Conservation (phyloP, 345 rosid genomes). For the Eucalyptus sp. region DNA sequence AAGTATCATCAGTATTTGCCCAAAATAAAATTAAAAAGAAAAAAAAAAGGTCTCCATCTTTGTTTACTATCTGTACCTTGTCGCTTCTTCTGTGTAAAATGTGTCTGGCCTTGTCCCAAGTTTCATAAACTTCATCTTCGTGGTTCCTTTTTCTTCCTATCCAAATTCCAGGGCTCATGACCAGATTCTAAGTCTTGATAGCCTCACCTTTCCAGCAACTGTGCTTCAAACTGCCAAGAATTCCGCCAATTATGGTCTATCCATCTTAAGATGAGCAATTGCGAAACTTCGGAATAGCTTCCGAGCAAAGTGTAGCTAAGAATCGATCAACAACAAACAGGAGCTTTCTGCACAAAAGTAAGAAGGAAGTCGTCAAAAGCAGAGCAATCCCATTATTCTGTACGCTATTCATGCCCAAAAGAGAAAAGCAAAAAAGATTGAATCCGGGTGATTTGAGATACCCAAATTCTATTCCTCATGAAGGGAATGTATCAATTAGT, state of each 20-base stretch:
- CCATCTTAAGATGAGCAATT: background rate
- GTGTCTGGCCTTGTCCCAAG: constrained; percentile 85
- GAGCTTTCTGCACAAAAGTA: background rate
- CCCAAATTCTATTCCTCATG: background rate
- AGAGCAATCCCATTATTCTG: background rate
- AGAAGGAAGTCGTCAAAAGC: background rate
- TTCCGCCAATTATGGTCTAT: background rate
- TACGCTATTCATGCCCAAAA: background rate
- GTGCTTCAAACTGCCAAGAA: background rate
- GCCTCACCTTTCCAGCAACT: background rate
- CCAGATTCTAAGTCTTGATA: background rate
- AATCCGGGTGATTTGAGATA: background rate
- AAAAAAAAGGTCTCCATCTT: background rate
- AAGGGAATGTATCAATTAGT: background rate
- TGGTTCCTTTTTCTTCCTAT: background rate
- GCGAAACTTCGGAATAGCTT: background rate
- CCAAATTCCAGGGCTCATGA: background rate
- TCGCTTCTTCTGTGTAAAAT: constrained; percentile 81
- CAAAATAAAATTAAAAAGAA: background rate
- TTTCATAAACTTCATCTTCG: constrained; percentile 93
- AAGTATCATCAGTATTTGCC: background rate
- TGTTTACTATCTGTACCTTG: constrained; percentile 29
- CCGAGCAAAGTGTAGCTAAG: background rate
- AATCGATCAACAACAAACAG: background rate
- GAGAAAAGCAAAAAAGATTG: background rate